These are phyloP conservation scores for Garcia nutans DNA, from an alignment of 345 rosid genomes.

Conservation along the genomic window DNA sequence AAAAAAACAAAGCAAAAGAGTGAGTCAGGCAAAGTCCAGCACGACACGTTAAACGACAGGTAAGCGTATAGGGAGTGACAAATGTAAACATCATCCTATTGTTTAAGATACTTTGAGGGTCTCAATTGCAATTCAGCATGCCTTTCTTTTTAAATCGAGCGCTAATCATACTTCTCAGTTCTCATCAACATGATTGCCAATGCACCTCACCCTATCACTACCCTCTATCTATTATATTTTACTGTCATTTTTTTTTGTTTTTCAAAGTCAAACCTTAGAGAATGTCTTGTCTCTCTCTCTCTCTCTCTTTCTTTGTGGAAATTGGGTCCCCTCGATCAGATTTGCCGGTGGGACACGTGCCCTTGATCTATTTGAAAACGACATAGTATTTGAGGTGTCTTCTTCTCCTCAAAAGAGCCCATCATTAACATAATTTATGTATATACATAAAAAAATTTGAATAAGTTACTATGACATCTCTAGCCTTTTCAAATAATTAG, in stretches of 20 bases:
- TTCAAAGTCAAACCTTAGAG: constrained; percentile 8
- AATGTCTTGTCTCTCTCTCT: too few species aligned
- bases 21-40: constrained; percentile 23
- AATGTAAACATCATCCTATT: constrained; percentile 25
- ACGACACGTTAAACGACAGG: constrained; percentile 41
- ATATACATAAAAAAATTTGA: too few species aligned
- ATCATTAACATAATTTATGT: too few species aligned
- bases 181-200: constrained; percentile 32
- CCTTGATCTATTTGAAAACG: constrained; percentile 29
- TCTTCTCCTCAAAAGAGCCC: neutral
- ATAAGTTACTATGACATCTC: too few species aligned
- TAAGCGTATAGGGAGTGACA: constrained; percentile 2
- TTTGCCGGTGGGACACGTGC: constrained; percentile 42
- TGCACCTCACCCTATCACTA: constrained; percentile 18
- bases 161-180: constrained; percentile 3
- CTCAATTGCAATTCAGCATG: constrained; percentile 32
- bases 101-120: neutral
- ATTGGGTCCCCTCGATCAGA: constrained; percentile 18
- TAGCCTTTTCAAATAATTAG: too few species aligned
- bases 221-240: neutral
- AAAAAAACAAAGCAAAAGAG: too few species aligned
- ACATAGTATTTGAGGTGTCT: constrained; percentile 17
- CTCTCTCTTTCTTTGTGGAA: neutral
- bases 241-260: too few species aligned
- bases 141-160: constrained; percentile 27